Evolutionary conservation across 2,329 filamentous ascomycete species (phyloP).

Genomic region (Albifimbria verrucaria): DNA sequence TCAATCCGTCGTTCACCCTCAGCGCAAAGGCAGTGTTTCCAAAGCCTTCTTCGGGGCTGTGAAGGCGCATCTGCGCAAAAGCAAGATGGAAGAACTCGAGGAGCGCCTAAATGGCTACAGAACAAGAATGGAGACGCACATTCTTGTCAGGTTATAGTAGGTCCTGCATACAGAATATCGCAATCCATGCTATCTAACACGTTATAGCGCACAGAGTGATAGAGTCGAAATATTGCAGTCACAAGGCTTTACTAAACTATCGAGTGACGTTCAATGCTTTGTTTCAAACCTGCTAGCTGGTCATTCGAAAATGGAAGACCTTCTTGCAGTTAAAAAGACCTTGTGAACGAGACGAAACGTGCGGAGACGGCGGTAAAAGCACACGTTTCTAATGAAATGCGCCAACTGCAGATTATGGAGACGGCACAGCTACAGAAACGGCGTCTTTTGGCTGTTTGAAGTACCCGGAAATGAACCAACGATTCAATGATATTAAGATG

Average conservation of each 20-base stretch:
- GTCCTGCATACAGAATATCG: neutral
- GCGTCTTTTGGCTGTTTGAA: neutral
- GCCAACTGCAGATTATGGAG: neutral
- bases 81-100: slow-evolving; percentile 5
- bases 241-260: neutral
- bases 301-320: neutral
- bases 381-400: neutral
- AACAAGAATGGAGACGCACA: slow-evolving; percentile 3
- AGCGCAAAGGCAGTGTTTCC: neutral
- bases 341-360: neutral
- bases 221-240: neutral
- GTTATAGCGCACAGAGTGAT: slow-evolving; percentile 1
- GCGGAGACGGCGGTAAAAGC: neutral
- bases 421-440: neutral
- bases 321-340: neutral
- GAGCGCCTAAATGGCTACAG: neutral
- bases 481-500: neutral
- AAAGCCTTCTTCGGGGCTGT: neutral
- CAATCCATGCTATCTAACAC: neutral
- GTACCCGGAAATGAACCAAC: neutral
- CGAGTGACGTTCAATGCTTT: slow-evolving; percentile 1
- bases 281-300: neutral
- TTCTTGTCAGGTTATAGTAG: slow-evolving; percentile 4
- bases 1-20: neutral
- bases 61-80: neutral